Percentiles rank a stretch among this genome's conserved stretches.
Evolutionary conservation across 1,284 basidiomycete species (phyloP).

Genomic region (Amylostereum chailletii): DNA sequence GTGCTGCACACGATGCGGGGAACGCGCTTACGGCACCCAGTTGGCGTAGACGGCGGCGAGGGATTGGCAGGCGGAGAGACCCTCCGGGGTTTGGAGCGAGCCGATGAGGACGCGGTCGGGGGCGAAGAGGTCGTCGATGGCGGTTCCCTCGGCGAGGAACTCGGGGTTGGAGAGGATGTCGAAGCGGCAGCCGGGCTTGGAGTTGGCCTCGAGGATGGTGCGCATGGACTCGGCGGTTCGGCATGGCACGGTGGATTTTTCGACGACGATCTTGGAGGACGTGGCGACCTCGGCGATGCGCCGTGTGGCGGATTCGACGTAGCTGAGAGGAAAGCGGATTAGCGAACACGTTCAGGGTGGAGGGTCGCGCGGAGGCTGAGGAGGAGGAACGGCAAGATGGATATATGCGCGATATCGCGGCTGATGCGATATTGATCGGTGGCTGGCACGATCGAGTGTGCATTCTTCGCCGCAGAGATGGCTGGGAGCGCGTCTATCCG

Average conservation of each 20-base stretch:
- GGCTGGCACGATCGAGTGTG: too few relatives aligned
- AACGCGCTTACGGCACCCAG: conserved; percentile 79
- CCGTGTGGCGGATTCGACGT: conserved; percentile 93
- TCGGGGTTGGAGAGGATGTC: conserved; percentile 99
- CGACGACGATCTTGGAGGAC: conserved; percentile 95
- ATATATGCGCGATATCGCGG: too few relatives aligned
- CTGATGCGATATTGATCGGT: too few relatives aligned
- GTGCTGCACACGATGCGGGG: too few relatives aligned
- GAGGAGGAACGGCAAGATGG: too few relatives aligned
- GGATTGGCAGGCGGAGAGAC: conserved; percentile 71
- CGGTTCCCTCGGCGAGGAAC: conserved; percentile 97
- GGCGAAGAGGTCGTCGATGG: conserved; percentile 79
- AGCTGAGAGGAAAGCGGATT: conserved; percentile 40
- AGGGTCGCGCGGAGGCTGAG: not conserved
- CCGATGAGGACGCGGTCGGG: conserved; percentile 98
- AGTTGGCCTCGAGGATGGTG: conserved; percentile 97
- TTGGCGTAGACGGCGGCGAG: conserved; percentile 83
- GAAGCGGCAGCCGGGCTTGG: conserved; percentile 83
- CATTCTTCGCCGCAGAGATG: too few relatives aligned
- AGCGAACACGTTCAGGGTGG: not conserved
- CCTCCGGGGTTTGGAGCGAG: conserved; percentile 83
- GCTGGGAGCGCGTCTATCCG: too few relatives aligned
- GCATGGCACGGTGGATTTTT: conserved; percentile 99
- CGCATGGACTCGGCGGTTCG: conserved; percentile 98
- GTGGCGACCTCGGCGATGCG: conserved; percentile 89